Percentiles rank a stretch among this genome's conserved stretches.
These are phyloP conservation scores for Parvularia atlantis DNA, from an alignment of 78 protist species.

Conservation along the genomic window DNA sequence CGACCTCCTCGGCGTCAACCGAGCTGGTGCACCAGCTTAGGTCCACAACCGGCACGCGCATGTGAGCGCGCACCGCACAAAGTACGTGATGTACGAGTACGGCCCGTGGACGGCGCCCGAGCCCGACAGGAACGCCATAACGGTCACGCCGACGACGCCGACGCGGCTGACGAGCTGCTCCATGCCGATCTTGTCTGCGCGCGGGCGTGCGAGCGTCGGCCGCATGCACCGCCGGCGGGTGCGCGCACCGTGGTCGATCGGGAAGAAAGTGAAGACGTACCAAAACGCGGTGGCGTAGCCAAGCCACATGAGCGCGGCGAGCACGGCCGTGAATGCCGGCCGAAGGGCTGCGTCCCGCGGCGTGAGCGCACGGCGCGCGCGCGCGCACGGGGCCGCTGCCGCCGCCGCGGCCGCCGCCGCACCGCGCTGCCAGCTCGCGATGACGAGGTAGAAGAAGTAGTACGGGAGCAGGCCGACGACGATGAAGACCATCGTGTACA, in stretches of 20 bases:
- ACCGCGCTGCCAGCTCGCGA: not conserved
- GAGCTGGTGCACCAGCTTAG: too few species aligned
- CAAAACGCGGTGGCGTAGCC: slow-evolving; percentile 48
- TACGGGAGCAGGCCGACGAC: slow-evolving; percentile 35
- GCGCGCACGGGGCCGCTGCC: not conserved
- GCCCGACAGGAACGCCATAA: slow-evolving; percentile 70
- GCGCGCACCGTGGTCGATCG: slow-evolving; percentile 31
- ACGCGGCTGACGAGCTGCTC: slow-evolving; percentile 60
- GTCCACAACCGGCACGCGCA: too few species aligned
- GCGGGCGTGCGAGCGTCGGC: not conserved
- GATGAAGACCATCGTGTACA: slow-evolving; percentile 27
- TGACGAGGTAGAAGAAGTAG: slow-evolving; percentile 27
- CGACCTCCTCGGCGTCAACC: not conserved
- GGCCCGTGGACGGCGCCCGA: slow-evolving; percentile 73
- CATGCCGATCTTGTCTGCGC: slow-evolving; percentile 30
- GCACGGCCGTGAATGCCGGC: not conserved
- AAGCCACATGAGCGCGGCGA: not conserved
- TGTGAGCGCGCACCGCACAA: slow-evolving; percentile 35
- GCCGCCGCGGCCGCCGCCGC: not conserved
- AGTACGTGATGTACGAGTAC: slow-evolving; percentile 35
- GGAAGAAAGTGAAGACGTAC: slow-evolving; percentile 68
- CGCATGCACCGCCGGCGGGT: not conserved
- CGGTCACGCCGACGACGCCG: slow-evolving; percentile 53
- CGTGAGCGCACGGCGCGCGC: not conserved
- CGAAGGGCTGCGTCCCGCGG: not conserved